Evolutionary conservation across 2,329 filamentous ascomycete species (phyloP).

Genomic region (Xenoacremonium recifei): DNA sequence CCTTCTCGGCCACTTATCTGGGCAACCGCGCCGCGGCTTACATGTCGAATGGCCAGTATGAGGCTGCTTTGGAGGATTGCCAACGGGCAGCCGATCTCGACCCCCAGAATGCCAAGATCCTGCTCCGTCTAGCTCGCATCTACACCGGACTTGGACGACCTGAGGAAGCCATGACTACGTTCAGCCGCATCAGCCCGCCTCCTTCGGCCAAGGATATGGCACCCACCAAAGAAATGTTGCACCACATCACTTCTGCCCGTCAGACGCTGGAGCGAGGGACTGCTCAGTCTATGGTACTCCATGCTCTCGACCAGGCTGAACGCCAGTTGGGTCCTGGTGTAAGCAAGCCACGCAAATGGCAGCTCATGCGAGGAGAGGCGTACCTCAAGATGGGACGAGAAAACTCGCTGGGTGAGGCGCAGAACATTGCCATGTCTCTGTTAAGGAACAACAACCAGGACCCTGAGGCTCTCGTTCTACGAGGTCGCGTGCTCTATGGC

Average conservation of each 20-base stretch:
- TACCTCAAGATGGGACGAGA: slow-evolving; percentile 88
- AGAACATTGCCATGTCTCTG: slow-evolving; percentile 86
- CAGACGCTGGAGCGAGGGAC: slow-evolving; percentile 72
- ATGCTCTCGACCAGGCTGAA: slow-evolving; percentile 88
- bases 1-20: slow-evolving; percentile 82
- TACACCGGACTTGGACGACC: slow-evolving; percentile 85
- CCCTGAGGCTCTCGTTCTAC: slow-evolving; percentile 87
- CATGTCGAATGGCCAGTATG: slow-evolving; percentile 81
- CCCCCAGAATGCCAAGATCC: slow-evolving; percentile 80
- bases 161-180: slow-evolving; percentile 80
- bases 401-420: slow-evolving; percentile 86
- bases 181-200: slow-evolving; percentile 74
- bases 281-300: slow-evolving; percentile 85
- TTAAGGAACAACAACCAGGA: slow-evolving; percentile 86
- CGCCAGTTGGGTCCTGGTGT: slow-evolving; percentile 74
- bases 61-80: slow-evolving; percentile 83
- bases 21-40: slow-evolving; percentile 94
- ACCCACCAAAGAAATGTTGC: slow-evolving; percentile 79
- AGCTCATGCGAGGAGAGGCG: slow-evolving; percentile 86
- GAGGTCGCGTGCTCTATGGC: slow-evolving; percentile 82
- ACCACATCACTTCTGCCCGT: slow-evolving; percentile 77
- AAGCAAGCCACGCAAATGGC: slow-evolving; percentile 86
- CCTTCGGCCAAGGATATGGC: slow-evolving; percentile 83
- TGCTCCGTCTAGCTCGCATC: slow-evolving; percentile 84
- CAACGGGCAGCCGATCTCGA: slow-evolving; percentile 79